phyloP scores from a whole-genome alignment of 202 grass and related monocot species.

The Carex sylvatica region DNA sequence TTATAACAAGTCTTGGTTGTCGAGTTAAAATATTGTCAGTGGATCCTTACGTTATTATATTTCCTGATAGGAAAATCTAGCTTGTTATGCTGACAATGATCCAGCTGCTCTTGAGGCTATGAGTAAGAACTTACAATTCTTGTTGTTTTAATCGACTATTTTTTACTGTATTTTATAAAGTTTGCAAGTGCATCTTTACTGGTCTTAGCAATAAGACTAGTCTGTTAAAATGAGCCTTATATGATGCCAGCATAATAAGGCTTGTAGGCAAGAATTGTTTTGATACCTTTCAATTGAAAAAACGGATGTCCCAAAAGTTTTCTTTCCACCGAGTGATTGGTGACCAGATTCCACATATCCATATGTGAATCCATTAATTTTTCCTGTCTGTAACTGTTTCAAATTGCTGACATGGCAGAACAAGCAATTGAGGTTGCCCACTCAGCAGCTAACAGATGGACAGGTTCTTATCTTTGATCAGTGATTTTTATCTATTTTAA shows the following conservation, averaged over 20 bases:
- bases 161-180: not conserved
- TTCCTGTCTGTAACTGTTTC: not conserved
- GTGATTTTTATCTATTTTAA: constrained; percentile 11
- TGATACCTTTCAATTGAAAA: not conserved
- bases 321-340: not conserved
- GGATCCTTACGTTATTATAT: not conserved
- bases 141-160: not conserved
- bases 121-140: constrained; percentile 51
- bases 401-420: constrained; percentile 41
- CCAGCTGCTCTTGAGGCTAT: constrained; percentile 76
- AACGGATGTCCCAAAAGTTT: not conserved
- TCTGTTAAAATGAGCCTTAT: not conserved
- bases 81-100: constrained; percentile 84
- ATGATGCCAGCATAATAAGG: not conserved
- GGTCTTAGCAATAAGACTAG: not conserved
- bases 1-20: not conserved
- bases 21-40: not conserved
- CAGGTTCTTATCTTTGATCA: constrained; percentile 45
- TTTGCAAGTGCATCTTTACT: not conserved
- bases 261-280: not conserved
- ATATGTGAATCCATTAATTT: constrained; percentile 6
- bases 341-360: not conserved
- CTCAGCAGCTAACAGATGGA: constrained; percentile 93
- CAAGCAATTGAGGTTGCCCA: constrained; percentile 71
- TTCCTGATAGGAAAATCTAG: constrained; percentile 68